These are phyloP conservation scores for Pulveroboletus sp. DNA, from an alignment of 768 basidiomycete species.

Conservation along the genomic window DNA sequence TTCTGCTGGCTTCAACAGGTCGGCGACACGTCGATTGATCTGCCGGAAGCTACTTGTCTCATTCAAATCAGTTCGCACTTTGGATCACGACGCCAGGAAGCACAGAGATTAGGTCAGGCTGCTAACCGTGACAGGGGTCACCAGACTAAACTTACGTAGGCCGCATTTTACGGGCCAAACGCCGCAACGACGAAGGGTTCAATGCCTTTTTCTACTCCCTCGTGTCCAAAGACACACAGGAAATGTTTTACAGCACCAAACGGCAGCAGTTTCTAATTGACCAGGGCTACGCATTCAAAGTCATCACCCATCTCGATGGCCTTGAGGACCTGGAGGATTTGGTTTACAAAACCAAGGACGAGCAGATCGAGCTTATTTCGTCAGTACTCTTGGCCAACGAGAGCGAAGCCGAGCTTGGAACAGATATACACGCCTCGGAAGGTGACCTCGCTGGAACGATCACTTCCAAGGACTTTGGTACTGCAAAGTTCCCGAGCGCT, in stretches of 20 bases:
- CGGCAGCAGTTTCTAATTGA: constrained; percentile 98
- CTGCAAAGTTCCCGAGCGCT: constrained; percentile 56
- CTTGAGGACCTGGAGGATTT: constrained; percentile 80
- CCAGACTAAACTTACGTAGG: constrained; percentile 42
- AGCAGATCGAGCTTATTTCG: constrained; percentile 95
- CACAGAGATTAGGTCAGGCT: constrained; percentile 81
- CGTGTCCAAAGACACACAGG: constrained; percentile 97
- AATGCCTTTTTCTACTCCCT: constrained; percentile 99
- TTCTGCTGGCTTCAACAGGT: constrained; percentile 48
- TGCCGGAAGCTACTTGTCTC: constrained; percentile 97
- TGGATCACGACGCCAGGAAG: constrained; percentile 96
- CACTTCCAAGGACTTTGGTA: constrained; percentile 83
- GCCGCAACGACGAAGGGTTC: constrained; percentile 98
- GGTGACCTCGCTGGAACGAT: constrained; percentile 83
- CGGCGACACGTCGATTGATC: constrained; percentile 97
- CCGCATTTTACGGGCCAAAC: constrained; percentile 93
- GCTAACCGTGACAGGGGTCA: constrained; percentile 16
- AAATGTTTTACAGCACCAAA: constrained; percentile 99
- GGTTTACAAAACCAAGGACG: constrained; percentile 86
- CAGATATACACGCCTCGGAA: constrained; percentile 78
- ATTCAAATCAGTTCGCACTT: constrained; percentile 99
- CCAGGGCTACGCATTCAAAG: constrained; percentile 99
- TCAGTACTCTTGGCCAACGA: constrained; percentile 90
- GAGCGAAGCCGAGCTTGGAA: constrained; percentile 81
- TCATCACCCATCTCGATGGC: constrained; percentile 96